Evolutionary conservation across 805 yeast species (phyloP).

Genomic region (Metschnikowia matae): DNA sequence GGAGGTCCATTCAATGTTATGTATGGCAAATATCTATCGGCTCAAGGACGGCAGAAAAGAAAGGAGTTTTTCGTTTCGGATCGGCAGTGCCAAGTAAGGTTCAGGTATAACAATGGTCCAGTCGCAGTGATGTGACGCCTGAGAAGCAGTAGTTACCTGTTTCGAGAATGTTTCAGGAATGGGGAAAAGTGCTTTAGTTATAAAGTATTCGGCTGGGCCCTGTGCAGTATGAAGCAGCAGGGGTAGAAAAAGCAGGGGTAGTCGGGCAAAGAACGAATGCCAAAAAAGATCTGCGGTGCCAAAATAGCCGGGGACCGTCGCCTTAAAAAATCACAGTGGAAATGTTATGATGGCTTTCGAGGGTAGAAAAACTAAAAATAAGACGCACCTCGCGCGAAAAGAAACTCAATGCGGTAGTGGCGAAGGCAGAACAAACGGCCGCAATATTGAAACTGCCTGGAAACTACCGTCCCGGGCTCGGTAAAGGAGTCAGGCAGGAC

Average conservation of each 20-base stretch:
- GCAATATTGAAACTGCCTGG: not conserved
- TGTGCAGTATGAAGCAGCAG: not conserved
- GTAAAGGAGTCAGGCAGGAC: not conserved
- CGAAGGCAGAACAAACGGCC: not conserved
- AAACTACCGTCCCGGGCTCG: not conserved
- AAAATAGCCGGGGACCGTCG: not conserved
- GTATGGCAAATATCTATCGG: not conserved
- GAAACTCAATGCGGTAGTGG: not conserved
- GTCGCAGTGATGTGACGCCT: not conserved
- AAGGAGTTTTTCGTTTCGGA: not conserved
- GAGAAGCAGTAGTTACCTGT: not conserved
- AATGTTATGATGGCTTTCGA: not conserved
- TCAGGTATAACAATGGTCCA: not conserved
- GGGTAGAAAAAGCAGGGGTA: not conserved
- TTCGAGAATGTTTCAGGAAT: not conserved
- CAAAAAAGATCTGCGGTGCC: not conserved
- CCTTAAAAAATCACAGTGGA: not conserved
- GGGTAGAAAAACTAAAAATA: slow-evolving; percentile 3
- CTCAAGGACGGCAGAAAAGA: not conserved
- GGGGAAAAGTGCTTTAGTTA: not conserved
- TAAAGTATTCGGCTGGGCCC: not conserved
- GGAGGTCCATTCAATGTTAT: not conserved
- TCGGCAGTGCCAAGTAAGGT: not conserved
- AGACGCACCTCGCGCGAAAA: slow-evolving; percentile 1
- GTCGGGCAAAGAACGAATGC: not conserved